Evolutionary conservation across 257 asterid species (phyloP).

Genomic region (Jasminum sambac): DNA sequence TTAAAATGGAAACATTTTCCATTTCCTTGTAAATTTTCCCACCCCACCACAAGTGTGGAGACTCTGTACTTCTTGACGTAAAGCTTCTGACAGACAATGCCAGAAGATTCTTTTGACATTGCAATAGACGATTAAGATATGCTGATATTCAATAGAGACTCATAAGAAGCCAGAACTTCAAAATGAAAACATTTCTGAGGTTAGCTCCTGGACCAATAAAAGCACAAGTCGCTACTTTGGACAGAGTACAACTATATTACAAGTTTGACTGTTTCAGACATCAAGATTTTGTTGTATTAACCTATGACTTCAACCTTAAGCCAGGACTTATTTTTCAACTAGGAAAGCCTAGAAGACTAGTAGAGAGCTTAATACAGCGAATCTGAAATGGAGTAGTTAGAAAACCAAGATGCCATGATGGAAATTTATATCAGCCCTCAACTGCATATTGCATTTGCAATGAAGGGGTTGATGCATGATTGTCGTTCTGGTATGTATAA

Average conservation of each 20-base stretch:
- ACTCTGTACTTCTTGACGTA: background rate
- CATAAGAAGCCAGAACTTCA: background rate
- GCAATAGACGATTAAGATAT: background rate
- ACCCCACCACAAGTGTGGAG: background rate
- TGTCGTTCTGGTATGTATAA: background rate
- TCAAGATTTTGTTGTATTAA: background rate
- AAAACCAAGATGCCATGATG: background rate
- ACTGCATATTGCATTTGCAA: background rate
- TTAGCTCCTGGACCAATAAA: background rate
- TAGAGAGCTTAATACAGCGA: background rate
- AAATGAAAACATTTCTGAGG: background rate
- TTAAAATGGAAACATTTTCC: background rate
- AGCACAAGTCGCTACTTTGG: background rate
- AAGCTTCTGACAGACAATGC: background rate
- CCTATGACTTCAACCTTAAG: background rate
- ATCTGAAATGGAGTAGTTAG: background rate
- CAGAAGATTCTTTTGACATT: background rate
- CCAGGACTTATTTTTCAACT: background rate
- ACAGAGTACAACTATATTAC: background rate
- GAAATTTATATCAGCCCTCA: background rate
- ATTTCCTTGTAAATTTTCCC: too few species aligned
- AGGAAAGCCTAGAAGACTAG: background rate
- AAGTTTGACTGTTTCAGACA: background rate
- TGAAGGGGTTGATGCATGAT: background rate
- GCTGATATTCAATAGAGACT: background rate